Evolutionary conservation across 768 basidiomycete genomes (phyloP), one percentile per base, ranked within the genome.

Genomic region (Boletus reticuloceps): DNA sequence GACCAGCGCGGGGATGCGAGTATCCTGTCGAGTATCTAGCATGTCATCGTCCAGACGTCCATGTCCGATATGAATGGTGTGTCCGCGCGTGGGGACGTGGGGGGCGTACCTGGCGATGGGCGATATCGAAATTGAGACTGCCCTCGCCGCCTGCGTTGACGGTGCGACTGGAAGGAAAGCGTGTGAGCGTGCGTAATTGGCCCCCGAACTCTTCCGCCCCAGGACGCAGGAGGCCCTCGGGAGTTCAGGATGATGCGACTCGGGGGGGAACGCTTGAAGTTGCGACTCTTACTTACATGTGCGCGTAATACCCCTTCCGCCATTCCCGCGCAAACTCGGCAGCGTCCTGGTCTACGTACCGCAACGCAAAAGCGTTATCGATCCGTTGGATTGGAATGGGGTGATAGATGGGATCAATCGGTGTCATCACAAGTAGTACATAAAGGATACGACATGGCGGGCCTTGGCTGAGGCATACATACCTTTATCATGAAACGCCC

Each of bases 11-110:
- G 62, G 7, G 75, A 71, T 0, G 61, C 66, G 16, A 88, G 76
- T 72, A 88, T 79, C 16, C 61, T 54, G 20, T 88, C 81, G 31
- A 88, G 75, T 38, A 85, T 77, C 85, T 88, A 27, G 12, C 6
- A 13, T 19, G 9, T 5, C 34, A 19, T 39, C 16, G 38, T 5
- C 16, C 13, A 37, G 36, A 12, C 1, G 16, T 16, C 14, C 14
- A 29, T 29, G 9, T 34, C 13, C 27, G 44, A 31, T 16, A 17
- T 10, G 27, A 3, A 27, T 44, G 27, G 16, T 7, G 14, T 27
- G 25, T 44, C 19, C 6, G 14, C 36, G 20, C 6, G 20, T 8
- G 7, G 37, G 17, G 14, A 25, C 3, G 17, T 22, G 36, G 37
- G 6, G 8, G 19, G 59, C 72, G 31, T 50, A 79, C 84, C 71